phyloP scores from a whole-genome alignment of 306 rosid genomes.

The Leucaena leucocephala region DNA sequence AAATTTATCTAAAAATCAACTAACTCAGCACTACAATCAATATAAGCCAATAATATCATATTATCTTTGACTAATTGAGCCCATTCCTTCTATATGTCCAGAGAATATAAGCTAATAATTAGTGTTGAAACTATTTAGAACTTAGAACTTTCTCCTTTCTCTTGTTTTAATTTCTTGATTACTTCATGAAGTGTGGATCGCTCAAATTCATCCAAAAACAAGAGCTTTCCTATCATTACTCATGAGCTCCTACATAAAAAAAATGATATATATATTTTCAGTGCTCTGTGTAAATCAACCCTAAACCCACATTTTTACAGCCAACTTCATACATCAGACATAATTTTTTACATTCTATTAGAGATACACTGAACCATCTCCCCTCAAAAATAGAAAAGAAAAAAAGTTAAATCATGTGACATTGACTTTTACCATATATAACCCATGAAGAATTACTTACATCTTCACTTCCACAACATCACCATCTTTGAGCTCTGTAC shows the following conservation, averaged over 20 bases:
- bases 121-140: neutral
- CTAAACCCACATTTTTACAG: slow-evolving; percentile 6
- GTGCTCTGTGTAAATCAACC: neutral
- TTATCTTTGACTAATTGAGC: too few relatives aligned
- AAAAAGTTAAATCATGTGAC: slow-evolving; percentile 18
- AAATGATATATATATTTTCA: neutral
- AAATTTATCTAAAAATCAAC: too few relatives aligned
- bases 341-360: neutral
- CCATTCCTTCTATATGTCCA: too few relatives aligned
- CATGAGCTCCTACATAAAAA: neutral
- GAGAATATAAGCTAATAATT: neutral
- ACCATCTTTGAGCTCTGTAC: slow-evolving; percentile 86
- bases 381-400: neutral
- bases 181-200: neutral
- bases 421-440: slow-evolving; percentile 15
- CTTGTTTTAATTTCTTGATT: neutral
- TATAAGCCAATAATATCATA: too few relatives aligned
- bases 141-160: neutral
- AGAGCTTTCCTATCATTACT: neutral
- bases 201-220: neutral
- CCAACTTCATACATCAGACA: neutral
- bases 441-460: slow-evolving; percentile 44
- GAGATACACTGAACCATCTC: neutral
- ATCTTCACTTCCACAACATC: slow-evolving; percentile 90
- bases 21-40: too few relatives aligned